Conservation (phyloP, 345 rosid species). For the Pugionium dolabratum region DNA sequence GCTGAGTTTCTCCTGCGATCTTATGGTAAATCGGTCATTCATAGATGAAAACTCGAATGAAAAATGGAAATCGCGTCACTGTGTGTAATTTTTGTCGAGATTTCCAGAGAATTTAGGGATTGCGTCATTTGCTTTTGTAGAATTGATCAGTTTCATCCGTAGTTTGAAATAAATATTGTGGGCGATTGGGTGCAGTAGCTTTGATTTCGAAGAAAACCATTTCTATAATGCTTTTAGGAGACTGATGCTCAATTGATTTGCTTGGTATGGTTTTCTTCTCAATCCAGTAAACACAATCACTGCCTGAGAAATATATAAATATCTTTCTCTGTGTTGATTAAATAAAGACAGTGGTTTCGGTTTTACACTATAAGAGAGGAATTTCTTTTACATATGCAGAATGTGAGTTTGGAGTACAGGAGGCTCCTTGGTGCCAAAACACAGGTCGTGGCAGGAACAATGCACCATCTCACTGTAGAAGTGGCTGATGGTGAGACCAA, state of each 20-base stretch:
- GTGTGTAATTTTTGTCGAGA: neutral
- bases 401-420: constrained; percentile 54
- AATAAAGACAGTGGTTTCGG: neutral
- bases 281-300: neutral
- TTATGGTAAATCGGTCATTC: neutral
- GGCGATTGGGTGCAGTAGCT: neutral
- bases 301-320: neutral
- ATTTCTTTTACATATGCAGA: constrained; percentile 44
- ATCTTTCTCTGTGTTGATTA: neutral
- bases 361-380: neutral
- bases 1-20: constrained; percentile 9
- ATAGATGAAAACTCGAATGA: neutral
- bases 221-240: neutral
- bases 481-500: constrained; percentile 62
- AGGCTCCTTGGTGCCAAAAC: constrained; percentile 63
- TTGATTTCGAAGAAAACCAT: neutral
- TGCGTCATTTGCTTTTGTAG: neutral
- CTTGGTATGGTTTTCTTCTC: neutral
- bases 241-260: neutral
- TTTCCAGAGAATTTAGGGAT: neutral
- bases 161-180: neutral
- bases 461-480: constrained; percentile 72
- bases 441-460: constrained; percentile 80
- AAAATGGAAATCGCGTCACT: constrained; percentile 4
- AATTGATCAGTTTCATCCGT: neutral